These are phyloP conservation scores for Casuarina cunninghamiana DNA, from an alignment of 306 rosid species.

Conservation along the genomic window DNA sequence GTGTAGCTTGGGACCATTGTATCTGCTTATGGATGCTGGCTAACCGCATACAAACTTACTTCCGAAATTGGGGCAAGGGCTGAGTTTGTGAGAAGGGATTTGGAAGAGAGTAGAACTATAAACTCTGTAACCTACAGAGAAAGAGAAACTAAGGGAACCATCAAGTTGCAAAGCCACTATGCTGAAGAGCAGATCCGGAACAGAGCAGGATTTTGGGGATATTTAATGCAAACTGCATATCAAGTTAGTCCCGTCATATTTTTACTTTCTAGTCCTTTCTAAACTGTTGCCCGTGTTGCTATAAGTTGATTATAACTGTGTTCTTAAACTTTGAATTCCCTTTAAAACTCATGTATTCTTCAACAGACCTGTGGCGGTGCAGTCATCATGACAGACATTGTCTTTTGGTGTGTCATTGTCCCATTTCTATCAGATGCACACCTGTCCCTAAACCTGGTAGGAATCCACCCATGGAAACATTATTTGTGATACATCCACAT, in stretches of 20 bases:
- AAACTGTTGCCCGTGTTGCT: background rate
- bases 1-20: constrained; percentile 59
- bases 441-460: constrained; percentile 60
- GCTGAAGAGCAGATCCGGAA: constrained; percentile 45
- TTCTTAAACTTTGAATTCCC: background rate
- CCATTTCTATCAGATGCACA: constrained; percentile 65
- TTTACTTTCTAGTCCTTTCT: background rate
- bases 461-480: constrained; percentile 9
- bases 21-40: constrained; percentile 79
- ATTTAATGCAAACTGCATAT: constrained; percentile 57
- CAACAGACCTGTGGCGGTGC: constrained; percentile 89
- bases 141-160: constrained; percentile 30
- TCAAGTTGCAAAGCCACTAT: constrained; percentile 41
- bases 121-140: constrained; percentile 18
- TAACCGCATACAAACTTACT: constrained; percentile 30
- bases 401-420: constrained; percentile 80
- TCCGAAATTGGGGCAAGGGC: constrained; percentile 32
- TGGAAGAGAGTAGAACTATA: constrained; percentile 35
- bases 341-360: constrained; percentile 26
- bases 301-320: background rate
- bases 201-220: constrained; percentile 67
- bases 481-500: background rate
- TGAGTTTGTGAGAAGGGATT: constrained; percentile 37
- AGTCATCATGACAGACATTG: constrained; percentile 67
- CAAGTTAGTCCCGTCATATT: constrained; percentile 45